A percentile compares a stretch with the other conserved stretches of the same genome.
These are phyloP conservation scores for Dipodascopsis uninucleata DNA, from an alignment of 805 yeast species.

Conservation along the genomic window DNA sequence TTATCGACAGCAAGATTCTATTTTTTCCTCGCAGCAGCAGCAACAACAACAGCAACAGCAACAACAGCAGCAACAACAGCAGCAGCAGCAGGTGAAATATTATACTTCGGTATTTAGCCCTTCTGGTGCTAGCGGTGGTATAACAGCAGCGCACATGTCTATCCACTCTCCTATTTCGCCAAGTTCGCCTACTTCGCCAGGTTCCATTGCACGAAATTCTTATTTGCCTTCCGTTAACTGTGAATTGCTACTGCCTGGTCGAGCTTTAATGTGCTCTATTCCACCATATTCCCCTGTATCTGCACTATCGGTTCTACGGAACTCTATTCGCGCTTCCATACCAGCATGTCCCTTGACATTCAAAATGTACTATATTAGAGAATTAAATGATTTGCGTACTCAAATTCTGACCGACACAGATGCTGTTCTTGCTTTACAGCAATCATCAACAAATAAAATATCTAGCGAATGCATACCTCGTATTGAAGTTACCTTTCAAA, in stretches of 20 bases:
- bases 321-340: conserved; percentile 16
- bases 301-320: conserved; percentile 12
- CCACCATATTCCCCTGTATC: conserved; percentile 3
- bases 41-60: conserved; percentile 1
- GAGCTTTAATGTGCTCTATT: not conserved
- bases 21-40: too few relatives aligned
- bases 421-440: conserved; percentile 9
- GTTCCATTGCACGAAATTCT: conserved; percentile 3
- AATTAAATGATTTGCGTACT: conserved; percentile 3
- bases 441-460: too few relatives aligned
- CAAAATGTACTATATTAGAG: conserved; percentile 11
- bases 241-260: not conserved
- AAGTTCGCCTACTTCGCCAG: conserved; percentile 1
- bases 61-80: not conserved
- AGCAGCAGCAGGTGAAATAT: not conserved
- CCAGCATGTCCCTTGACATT: too few relatives aligned
- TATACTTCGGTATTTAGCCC: not conserved
- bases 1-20: too few relatives aligned
- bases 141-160: not conserved
- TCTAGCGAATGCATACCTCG: too few relatives aligned
- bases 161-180: not conserved
- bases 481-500: too few relatives aligned
- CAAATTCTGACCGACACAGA: conserved; percentile 18
- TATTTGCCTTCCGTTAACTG: not conserved
- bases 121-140: not conserved